These are phyloP conservation scores for Delonix regia DNA, from an alignment of 306 rosid genomes.

Conservation along the genomic window DNA sequence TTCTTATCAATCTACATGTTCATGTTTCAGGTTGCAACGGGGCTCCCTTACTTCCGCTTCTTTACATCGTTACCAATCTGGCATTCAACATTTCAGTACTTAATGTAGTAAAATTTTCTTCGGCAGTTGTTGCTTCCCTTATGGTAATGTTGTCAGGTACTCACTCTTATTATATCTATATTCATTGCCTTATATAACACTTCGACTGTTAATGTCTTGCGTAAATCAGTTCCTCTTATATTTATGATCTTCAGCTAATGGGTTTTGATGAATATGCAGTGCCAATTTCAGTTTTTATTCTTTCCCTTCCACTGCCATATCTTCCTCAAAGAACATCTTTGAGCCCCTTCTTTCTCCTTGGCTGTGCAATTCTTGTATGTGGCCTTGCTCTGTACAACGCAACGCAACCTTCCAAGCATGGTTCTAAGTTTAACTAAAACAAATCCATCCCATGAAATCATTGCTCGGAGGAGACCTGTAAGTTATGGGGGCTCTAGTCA, in stretches of 20 bases:
- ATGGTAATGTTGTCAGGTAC: constrained; percentile 82
- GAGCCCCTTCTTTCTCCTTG: constrained; percentile 79
- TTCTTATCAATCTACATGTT: constrained; percentile 12
- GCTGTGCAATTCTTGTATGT: constrained; percentile 69
- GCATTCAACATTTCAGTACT: constrained; percentile 80
- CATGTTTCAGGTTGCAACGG: constrained; percentile 72
- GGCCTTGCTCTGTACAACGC: constrained; percentile 74
- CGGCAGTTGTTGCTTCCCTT: constrained; percentile 86
- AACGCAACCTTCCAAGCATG: constrained; percentile 48
- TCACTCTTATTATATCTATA: constrained; percentile 25
- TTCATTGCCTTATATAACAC: not conserved
- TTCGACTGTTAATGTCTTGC: not conserved
- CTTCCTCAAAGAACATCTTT: constrained; percentile 62
- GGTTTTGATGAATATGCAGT: constrained; percentile 60
- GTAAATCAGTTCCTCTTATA: not conserved
- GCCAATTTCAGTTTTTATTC: constrained; percentile 75
- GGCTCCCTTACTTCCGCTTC: constrained; percentile 88
- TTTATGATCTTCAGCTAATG: constrained; percentile 22
- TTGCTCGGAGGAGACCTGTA: not conserved
- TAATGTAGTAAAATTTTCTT: constrained; percentile 70
- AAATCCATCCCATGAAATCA: constrained; percentile 1
- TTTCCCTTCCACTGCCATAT: constrained; percentile 86
- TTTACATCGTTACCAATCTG: constrained; percentile 68
- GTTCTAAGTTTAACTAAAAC: constrained; percentile 38
- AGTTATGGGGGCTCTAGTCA: not conserved